Percentiles rank a stretch among this genome's conserved stretches.
Conservation (phyloP, 306 rosid genomes). For the Leucaena leucocephala region DNA sequence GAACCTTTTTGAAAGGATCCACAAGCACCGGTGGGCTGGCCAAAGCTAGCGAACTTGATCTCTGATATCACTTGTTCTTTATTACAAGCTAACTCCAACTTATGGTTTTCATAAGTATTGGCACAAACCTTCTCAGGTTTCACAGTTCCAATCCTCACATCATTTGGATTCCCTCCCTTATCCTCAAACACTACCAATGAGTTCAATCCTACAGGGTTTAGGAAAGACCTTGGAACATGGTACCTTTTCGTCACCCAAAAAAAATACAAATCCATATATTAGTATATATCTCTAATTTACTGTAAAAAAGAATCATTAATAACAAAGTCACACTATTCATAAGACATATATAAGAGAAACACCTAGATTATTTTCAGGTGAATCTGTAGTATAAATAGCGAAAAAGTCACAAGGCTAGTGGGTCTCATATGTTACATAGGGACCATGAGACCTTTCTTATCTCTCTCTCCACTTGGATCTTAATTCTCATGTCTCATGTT, state of each 20-base stretch:
- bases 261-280: too few relatives aligned
- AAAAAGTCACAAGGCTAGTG: too few relatives aligned
- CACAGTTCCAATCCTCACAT: constrained; percentile 34
- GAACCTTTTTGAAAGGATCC: not conserved
- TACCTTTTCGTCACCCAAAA: constrained; percentile 19
- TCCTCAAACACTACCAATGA: constrained; percentile 44
- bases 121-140: constrained; percentile 38
- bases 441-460: too few relatives aligned
- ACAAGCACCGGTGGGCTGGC: constrained; percentile 1
- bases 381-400: too few relatives aligned
- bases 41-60: constrained; percentile 44
- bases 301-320: too few relatives aligned
- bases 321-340: too few relatives aligned
- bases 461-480: too few relatives aligned
- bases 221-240: constrained; percentile 44
- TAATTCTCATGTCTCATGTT: too few relatives aligned
- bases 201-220: constrained; percentile 9
- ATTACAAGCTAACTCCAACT: constrained; percentile 37
- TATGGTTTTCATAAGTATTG: constrained; percentile 34
- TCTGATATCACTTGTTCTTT: constrained; percentile 20
- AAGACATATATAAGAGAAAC: too few relatives aligned
- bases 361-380: too few relatives aligned
- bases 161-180: constrained; percentile 42
- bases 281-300: too few relatives aligned
- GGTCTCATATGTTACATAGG: too few relatives aligned